These are phyloP conservation scores for Arthroderma sp. DNA, from an alignment of 2,329 filamentous ascomycete species.

Conservation along the genomic window DNA sequence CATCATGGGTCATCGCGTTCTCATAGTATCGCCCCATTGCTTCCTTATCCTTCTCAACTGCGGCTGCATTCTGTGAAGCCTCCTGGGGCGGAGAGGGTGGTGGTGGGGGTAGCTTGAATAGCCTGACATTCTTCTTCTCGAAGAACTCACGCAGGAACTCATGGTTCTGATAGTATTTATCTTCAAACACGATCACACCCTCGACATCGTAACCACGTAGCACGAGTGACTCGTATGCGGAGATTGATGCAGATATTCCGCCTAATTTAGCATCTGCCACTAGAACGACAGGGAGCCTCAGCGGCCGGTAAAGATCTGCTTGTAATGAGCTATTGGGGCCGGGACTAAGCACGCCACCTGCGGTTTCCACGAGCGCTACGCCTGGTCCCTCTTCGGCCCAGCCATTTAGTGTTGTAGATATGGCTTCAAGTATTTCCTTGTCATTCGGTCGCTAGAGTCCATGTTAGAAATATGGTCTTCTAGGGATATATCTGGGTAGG, in stretches of 20 bases:
- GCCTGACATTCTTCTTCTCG: conserved; percentile 41
- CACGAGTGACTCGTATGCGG: conserved; percentile 63
- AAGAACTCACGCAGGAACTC: conserved; percentile 59
- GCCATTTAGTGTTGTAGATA: conserved; percentile 32
- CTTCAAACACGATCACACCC: conserved; percentile 54
- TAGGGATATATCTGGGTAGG: no score
- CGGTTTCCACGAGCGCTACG: conserved; percentile 50
- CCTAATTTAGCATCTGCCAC: conserved; percentile 64
- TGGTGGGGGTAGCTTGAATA: conserved; percentile 46
- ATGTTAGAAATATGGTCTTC: no score
- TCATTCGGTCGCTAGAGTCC: conserved; percentile 15
- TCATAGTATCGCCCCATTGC: conserved; percentile 54
- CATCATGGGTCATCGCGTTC: conserved; percentile 26
- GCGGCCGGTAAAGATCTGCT: conserved; percentile 61
- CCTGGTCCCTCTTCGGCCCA: conserved; percentile 10
- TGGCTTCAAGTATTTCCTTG: conserved; percentile 38
- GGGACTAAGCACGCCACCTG: conserved; percentile 69
- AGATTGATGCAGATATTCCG: conserved; percentile 68
- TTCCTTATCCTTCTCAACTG: conserved; percentile 37
- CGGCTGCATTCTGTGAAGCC: conserved; percentile 17
- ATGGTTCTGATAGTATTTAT: conserved; percentile 54
- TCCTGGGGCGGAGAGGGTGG: conserved; percentile 33
- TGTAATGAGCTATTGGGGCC: conserved; percentile 63
- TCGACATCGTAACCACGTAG: conserved; percentile 69
- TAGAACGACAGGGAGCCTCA: conserved; percentile 60